Conservation (phyloP, 768 basidiomycete genomes). For the Mycena venus region DNA sequence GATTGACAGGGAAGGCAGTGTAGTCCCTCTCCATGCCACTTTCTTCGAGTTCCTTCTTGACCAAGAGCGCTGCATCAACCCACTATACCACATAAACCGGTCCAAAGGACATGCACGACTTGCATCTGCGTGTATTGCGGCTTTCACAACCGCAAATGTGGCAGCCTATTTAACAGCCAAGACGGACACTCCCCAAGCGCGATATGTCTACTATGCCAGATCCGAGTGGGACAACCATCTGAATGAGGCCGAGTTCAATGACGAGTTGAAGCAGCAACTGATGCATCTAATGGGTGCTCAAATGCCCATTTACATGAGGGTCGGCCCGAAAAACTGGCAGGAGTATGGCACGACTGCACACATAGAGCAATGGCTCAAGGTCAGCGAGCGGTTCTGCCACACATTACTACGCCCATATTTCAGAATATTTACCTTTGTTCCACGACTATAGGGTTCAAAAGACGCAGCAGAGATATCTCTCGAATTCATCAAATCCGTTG, state of each 20-base stretch:
- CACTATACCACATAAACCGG: not conserved
- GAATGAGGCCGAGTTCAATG: not conserved
- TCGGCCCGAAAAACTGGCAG: too few species aligned
- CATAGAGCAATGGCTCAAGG: not conserved
- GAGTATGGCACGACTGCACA: too few species aligned
- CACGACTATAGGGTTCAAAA: not conserved
- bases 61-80: not conserved
- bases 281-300: not conserved
- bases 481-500: not conserved
- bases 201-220: not conserved
- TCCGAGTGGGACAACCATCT: not conserved
- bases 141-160: not conserved
- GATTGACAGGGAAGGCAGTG: too few species aligned
- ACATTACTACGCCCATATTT: not conserved
- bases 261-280: not conserved
- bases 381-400: not conserved
- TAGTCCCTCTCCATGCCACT: too few species aligned
- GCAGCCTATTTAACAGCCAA: not conserved
- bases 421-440: not conserved
- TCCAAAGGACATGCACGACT: not conserved
- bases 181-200: not conserved
- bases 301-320: not conserved
- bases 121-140: too few species aligned
- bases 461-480: not conserved
- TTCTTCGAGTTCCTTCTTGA: slow-evolving; percentile 6